A percentile compares a stretch with the other conserved stretches of the same genome.
Evolutionary conservation across 441 rosid species (phyloP).

Genomic region (Manihot esculenta): DNA sequence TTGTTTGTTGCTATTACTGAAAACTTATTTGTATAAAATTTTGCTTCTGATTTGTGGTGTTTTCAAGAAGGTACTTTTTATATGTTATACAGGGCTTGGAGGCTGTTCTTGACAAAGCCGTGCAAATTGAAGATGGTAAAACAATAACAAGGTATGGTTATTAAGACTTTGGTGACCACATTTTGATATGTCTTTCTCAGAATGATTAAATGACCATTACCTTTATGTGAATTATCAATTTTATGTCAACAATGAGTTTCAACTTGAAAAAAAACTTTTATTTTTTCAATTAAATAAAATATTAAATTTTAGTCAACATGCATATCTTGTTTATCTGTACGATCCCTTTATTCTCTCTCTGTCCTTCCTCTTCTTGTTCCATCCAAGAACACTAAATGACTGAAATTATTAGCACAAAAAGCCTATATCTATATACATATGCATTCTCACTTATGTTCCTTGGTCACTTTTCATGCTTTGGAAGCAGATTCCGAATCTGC

Average conservation of each 20-base stretch:
- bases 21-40: constrained; percentile 8
- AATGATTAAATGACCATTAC: not conserved
- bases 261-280: no score
- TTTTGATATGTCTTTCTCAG: constrained; percentile 20
- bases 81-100: constrained; percentile 74
- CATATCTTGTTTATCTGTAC: no score
- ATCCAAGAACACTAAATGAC: no score
- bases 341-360: no score
- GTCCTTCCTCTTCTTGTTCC: no score
- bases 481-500: constrained; percentile 69
- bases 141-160: constrained; percentile 73
- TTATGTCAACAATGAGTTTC: no score
- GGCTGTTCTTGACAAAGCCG: constrained; percentile 98
- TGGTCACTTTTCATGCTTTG: constrained; percentile 63
- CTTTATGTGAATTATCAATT: no score
- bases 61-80: constrained; percentile 21
- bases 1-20: constrained; percentile 9
- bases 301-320: no score
- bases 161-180: constrained; percentile 19
- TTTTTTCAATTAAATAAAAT: no score
- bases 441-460: constrained; percentile 35
- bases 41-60: constrained; percentile 22
- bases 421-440: no score
- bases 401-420: no score
- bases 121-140: constrained; percentile 96